These are phyloP conservation scores for Aspergillus amoenus DNA, from an alignment of 2,329 filamentous ascomycete species.

Conservation along the genomic window DNA sequence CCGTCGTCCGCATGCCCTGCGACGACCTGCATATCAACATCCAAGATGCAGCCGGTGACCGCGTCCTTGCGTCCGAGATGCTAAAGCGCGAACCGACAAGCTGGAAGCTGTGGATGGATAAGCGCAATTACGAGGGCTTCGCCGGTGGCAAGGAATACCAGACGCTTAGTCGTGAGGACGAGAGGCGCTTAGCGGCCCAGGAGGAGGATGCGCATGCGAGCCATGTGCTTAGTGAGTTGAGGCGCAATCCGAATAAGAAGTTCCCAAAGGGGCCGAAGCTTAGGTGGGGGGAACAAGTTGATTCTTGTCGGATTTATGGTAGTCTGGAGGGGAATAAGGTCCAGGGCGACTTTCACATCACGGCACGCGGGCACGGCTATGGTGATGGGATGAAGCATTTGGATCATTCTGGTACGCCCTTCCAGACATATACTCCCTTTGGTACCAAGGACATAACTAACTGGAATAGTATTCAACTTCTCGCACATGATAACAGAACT, in stretches of 20 bases:
- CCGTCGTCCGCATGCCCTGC: conserved; percentile 89
- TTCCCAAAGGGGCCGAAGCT: conserved; percentile 73
- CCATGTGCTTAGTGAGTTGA: conserved; percentile 77
- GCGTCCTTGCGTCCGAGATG: conserved; percentile 76
- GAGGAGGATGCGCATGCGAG: conserved; percentile 80
- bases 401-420: conserved; percentile 70
- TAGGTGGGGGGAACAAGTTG: conserved; percentile 53
- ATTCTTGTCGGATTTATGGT: conserved; percentile 87
- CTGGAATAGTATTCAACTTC: conserved; percentile 81
- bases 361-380: conserved; percentile 93
- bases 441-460: background rate
- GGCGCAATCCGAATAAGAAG: conserved; percentile 63
- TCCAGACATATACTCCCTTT: background rate
- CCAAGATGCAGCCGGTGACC: conserved; percentile 90
- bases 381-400: conserved; percentile 75
- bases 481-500: conserved; percentile 94
- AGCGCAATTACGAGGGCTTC: conserved; percentile 50
- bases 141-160: conserved; percentile 55
- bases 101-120: conserved; percentile 79
- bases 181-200: conserved; percentile 46
- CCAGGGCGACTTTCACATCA: conserved; percentile 97
- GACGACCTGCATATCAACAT: conserved; percentile 91
- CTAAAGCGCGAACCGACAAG: conserved; percentile 74
- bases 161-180: conserved; percentile 62
- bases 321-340: conserved; percentile 93